Base-by-base conservation (phyloP, 768 basidiomycete species). In the Phlegmacium glaucopus region DNA sequence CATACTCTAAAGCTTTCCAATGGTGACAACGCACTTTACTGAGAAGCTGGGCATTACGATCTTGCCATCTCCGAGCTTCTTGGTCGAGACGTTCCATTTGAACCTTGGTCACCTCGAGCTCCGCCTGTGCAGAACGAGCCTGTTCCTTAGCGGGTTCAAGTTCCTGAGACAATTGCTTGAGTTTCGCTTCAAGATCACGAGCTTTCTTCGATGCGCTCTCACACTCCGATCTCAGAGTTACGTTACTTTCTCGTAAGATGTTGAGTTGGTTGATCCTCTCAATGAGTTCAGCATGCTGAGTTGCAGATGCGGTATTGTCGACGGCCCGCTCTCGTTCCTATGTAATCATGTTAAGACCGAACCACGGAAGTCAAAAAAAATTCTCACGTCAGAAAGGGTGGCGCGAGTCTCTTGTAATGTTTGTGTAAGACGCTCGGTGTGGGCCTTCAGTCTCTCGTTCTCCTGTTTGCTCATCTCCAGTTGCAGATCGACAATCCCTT, bases 401-500 rank as follows among this genome's bases (percentile, higher is more conserved):
- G 74, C 64, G 27, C 89, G 73, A 3, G 82, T 78, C 47, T 91
- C 89, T 44, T 90, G 79, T 57, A 94, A 66, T 36, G 68, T 80
- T 52, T 83, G 82, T 12, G 76, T 74, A 35, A 91, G 62, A 56
- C 87, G 83, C 6, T 92, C 90, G 22, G 88, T 77, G 59, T 93
- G 87, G 15, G 78, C 67, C 62, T 86, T 88, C 43, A 90, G 63
- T 4, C 90, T 79, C 8, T 79, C 67, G 54, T 78, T 88, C 68
- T 94, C 90, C 50, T 86, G 76, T 56, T 78, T 76, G 72, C 83
- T 78, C 40, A 94, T 78, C 57, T 93, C 88, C 18, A 91, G 74
- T 53, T 93, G 90, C 27, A 93, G 77, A 55, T 94, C 91, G 38
- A 90, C 85, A 44, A 94, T 91, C 61, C 94, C 90, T 67, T 94